Percentiles rank a stretch among this genome's conserved stretches.
Conservation (phyloP, 768 basidiomycete genomes). For the Symmetrospora coprosmae region DNA sequence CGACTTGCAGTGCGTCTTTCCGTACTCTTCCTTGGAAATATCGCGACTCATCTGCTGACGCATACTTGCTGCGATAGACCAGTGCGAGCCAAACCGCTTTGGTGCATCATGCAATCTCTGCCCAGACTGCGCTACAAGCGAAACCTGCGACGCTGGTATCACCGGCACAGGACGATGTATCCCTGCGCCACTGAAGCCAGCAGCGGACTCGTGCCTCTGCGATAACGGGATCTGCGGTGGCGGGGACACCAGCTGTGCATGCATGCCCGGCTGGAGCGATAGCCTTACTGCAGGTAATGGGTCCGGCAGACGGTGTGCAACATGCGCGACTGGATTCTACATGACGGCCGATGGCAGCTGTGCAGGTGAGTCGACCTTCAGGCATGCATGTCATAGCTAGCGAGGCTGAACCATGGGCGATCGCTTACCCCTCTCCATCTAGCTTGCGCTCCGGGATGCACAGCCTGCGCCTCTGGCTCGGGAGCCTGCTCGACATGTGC, state of each 20-base stretch:
- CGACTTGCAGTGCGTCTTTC: slow-evolving; percentile 44
- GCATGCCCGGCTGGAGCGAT: slow-evolving; percentile 58
- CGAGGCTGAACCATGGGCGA: neutral
- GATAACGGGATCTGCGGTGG: slow-evolving; percentile 58
- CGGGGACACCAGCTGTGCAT: slow-evolving; percentile 47
- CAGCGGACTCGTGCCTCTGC: slow-evolving; percentile 54
- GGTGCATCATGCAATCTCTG: slow-evolving; percentile 59
- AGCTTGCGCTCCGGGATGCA: slow-evolving; percentile 65
- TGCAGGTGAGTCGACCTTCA: slow-evolving; percentile 43
- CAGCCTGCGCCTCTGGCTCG: slow-evolving; percentile 47
- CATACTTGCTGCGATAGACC: slow-evolving; percentile 39
- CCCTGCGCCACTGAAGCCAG: slow-evolving; percentile 41
- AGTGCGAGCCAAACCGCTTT: slow-evolving; percentile 60
- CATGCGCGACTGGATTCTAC: slow-evolving; percentile 65
- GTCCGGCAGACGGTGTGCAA: slow-evolving; percentile 52
- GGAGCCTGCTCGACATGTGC: slow-evolving; percentile 62
- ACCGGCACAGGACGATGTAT: slow-evolving; percentile 64
- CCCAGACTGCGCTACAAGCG: slow-evolving; percentile 47
- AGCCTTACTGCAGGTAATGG: slow-evolving; percentile 44
- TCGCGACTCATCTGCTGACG: neutral
- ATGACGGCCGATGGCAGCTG: slow-evolving; percentile 56
- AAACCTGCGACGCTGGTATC: slow-evolving; percentile 62
- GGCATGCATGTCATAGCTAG: neutral
- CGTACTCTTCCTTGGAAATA: neutral
- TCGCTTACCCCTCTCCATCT: neutral